A percentile compares a stretch with the other conserved stretches of the same genome.
phyloP scores from a whole-genome alignment of 2,329 filamentous ascomycete species.

The Cercospora janseana region DNA sequence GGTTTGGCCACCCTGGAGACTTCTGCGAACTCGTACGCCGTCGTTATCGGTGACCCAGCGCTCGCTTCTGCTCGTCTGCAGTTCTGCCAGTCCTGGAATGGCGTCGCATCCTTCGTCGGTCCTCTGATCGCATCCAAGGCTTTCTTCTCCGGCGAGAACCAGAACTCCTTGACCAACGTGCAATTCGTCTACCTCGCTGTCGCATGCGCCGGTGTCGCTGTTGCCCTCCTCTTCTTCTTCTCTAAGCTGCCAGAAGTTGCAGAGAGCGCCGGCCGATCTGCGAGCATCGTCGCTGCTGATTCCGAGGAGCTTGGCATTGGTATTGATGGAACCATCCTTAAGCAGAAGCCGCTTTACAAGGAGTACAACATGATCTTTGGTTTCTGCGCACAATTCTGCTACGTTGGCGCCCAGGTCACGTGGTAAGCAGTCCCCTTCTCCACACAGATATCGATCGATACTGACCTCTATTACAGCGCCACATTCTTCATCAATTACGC shows the following conservation, averaged over 20 bases:
- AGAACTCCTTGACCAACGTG: constrained; percentile 38
- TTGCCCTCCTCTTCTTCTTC: constrained; percentile 40
- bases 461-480: too few relatives aligned
- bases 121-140: constrained; percentile 42
- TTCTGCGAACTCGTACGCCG: constrained; percentile 42
- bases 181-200: constrained; percentile 44
- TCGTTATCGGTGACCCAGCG: constrained; percentile 41
- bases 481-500: constrained; percentile 44
- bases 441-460: too few relatives aligned
- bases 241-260: constrained; percentile 41
- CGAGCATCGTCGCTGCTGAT: constrained; percentile 31
- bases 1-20: constrained; percentile 43
- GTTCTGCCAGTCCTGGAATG: constrained; percentile 43
- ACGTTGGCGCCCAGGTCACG: constrained; percentile 42
- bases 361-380: constrained; percentile 44
- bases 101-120: constrained; percentile 42
- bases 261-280: constrained; percentile 28
- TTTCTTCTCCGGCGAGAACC: constrained; percentile 39
- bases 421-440: too few relatives aligned
- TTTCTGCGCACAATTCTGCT: constrained; percentile 41
- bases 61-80: constrained; percentile 40
- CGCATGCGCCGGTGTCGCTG: constrained; percentile 38
- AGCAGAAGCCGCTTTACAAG: constrained; percentile 39
- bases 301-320: constrained; percentile 35
- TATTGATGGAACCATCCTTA: constrained; percentile 35